phyloP scores from a whole-genome alignment of 2,329 filamentous ascomycete genomes.

The Botrytis tulipae region DNA sequence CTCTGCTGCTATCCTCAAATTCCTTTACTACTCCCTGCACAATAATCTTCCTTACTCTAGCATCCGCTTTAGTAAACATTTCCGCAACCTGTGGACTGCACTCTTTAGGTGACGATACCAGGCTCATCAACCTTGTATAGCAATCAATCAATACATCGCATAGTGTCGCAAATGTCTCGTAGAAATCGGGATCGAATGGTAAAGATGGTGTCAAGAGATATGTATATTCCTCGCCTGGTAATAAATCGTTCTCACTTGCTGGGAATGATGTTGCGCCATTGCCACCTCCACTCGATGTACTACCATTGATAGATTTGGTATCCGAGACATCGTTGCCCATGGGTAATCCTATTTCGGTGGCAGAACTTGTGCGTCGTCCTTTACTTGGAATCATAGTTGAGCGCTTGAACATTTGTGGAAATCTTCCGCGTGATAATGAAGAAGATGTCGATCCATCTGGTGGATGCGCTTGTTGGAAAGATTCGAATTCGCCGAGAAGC shows the following conservation, averaged over 20 bases:
- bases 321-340: conserved; percentile 49
- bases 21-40: conserved; percentile 84
- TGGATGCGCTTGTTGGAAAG: conserved; percentile 84
- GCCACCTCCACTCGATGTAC: conserved; percentile 41
- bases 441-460: conserved; percentile 65
- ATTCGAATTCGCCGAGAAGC: conserved; percentile 86
- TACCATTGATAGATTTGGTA: conserved; percentile 45
- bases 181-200: conserved; percentile 96
- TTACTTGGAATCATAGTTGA: conserved; percentile 52
- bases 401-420: conserved; percentile 81
- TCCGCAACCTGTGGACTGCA: conserved; percentile 73
- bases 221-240: conserved; percentile 82
- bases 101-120: conserved; percentile 73
- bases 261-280: conserved; percentile 46
- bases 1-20: conserved; percentile 83
- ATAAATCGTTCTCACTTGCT: conserved; percentile 61
- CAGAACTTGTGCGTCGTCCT: conserved; percentile 56
- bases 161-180: conserved; percentile 91
- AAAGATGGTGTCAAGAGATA: conserved; percentile 87
- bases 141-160: conserved; percentile 94
- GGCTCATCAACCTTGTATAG: conserved; percentile 73
- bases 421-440: conserved; percentile 71
- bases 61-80: conserved; percentile 86
- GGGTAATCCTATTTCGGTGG: conserved; percentile 57
- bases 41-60: conserved; percentile 82